Conservation (phyloP, 2,329 filamentous ascomycete genomes). For the Pseudocercospora vitis region DNA sequence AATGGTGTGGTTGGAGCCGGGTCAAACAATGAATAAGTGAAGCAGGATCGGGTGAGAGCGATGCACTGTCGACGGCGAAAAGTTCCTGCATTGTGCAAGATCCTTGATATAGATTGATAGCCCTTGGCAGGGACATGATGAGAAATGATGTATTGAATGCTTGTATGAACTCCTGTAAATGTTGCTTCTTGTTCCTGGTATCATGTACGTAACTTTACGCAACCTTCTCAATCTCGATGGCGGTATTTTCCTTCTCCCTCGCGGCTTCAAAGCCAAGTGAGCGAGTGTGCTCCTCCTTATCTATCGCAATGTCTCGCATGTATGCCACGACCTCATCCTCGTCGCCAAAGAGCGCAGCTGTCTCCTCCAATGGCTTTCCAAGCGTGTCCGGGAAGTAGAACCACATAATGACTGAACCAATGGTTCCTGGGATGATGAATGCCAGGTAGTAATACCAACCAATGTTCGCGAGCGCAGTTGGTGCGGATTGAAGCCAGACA, state of each 20-base stretch:
- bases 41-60: too few species aligned
- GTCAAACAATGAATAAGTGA: not conserved
- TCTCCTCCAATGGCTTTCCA: constrained; percentile 26
- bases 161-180: not conserved
- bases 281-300: not conserved
- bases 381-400: constrained; percentile 21
- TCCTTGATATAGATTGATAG: too few species aligned
- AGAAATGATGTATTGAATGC: not conserved
- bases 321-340: constrained; percentile 18
- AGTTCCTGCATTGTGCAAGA: too few species aligned
- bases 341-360: constrained; percentile 27
- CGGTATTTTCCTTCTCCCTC: not conserved
- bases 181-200: too few species aligned
- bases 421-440: constrained; percentile 26
- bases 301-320: constrained; percentile 11
- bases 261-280: not conserved
- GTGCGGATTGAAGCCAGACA: constrained; percentile 27
- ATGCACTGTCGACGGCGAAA: too few species aligned
- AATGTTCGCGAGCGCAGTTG: constrained; percentile 17
- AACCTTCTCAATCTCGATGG: constrained; percentile 3
- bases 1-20: constrained; percentile 12
- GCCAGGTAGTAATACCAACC: constrained; percentile 24
- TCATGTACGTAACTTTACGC: not conserved
- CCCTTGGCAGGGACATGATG: too few species aligned
- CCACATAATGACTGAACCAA: constrained; percentile 22